Evolutionary conservation across 2,329 filamentous ascomycete genomes (phyloP).

Genomic region (Knufia petricola): DNA sequence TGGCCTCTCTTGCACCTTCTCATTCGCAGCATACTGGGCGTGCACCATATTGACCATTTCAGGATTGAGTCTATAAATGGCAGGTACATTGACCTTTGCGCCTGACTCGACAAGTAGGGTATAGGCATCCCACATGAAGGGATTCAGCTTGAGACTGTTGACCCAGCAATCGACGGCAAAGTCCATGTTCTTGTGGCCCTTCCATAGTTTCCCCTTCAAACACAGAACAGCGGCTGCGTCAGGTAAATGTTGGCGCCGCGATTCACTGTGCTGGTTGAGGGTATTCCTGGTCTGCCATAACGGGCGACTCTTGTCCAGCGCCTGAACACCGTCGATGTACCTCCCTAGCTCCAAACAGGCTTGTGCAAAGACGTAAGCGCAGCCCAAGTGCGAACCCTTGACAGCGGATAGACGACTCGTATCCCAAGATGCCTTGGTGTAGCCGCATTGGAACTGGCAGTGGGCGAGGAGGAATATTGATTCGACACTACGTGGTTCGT

Average conservation of each 20-base stretch:
- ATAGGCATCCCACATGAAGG: constrained; percentile 98
- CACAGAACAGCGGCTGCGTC: constrained; percentile 78
- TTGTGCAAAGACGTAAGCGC: constrained; percentile 85
- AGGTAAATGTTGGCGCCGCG: constrained; percentile 61
- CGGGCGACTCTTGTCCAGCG: constrained; percentile 71
- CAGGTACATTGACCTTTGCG: constrained; percentile 63
- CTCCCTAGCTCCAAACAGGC: constrained; percentile 71
- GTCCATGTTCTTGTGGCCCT: constrained; percentile 66
- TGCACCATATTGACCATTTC: constrained; percentile 48
- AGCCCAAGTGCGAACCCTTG: constrained; percentile 69
- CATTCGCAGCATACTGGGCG: constrained; percentile 12
- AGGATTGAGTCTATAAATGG: constrained; percentile 70
- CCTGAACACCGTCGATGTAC: constrained; percentile 69
- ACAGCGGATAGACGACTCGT: constrained; percentile 61
- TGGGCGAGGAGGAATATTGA: constrained; percentile 73
- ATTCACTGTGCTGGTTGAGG: constrained; percentile 75
- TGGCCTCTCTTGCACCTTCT: background rate
- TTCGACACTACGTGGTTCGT: constrained; percentile 72
- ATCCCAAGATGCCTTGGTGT: constrained; percentile 79
- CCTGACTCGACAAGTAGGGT: constrained; percentile 73
- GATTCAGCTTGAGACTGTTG: constrained; percentile 78
- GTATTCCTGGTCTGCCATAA: constrained; percentile 66
- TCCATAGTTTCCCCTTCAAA: constrained; percentile 77
- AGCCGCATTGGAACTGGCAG: constrained; percentile 72
- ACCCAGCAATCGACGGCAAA: constrained; percentile 81